Conservation (phyloP, 192 early-diverging fungal species). For the Phlyctochytrium arcticum region DNA sequence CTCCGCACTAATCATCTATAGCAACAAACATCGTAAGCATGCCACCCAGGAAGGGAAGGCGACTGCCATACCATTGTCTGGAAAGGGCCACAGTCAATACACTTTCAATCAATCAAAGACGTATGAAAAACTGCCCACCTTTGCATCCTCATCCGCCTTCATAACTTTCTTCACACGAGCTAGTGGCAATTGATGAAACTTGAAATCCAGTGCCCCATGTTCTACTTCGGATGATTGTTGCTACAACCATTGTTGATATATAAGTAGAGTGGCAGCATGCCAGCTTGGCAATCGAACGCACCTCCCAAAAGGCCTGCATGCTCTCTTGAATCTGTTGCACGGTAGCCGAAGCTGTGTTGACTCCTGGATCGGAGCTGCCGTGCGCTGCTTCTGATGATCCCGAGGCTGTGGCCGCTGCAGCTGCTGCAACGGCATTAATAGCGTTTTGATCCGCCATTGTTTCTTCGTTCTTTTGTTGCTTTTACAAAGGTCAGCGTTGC, state of each 20-base stretch:
- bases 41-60: background rate
- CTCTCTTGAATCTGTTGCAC: constrained; percentile 16
- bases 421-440: too few relatives aligned
- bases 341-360: too few relatives aligned
- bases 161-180: constrained; percentile 98
- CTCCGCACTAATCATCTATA: constrained; percentile 68
- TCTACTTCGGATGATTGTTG: constrained; percentile 24
- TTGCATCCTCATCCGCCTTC: constrained; percentile 96
- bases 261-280: background rate
- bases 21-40: constrained; percentile 10
- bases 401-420: too few relatives aligned
- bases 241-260: background rate
- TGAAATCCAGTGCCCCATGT: constrained; percentile 77
- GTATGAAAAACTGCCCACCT: too few relatives aligned
- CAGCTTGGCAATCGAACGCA: background rate
- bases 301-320: constrained; percentile 26
- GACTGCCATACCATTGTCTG: constrained; percentile 26
- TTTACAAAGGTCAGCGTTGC: too few relatives aligned
- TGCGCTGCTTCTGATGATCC: too few relatives aligned
- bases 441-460: too few relatives aligned
- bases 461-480: too few relatives aligned
- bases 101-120: too few relatives aligned
- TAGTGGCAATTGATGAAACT: constrained; percentile 83
- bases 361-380: too few relatives aligned
- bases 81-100: too few relatives aligned